phyloP scores from a whole-genome alignment of 2,329 filamentous ascomycete species.

The Trichoderma sp. region DNA sequence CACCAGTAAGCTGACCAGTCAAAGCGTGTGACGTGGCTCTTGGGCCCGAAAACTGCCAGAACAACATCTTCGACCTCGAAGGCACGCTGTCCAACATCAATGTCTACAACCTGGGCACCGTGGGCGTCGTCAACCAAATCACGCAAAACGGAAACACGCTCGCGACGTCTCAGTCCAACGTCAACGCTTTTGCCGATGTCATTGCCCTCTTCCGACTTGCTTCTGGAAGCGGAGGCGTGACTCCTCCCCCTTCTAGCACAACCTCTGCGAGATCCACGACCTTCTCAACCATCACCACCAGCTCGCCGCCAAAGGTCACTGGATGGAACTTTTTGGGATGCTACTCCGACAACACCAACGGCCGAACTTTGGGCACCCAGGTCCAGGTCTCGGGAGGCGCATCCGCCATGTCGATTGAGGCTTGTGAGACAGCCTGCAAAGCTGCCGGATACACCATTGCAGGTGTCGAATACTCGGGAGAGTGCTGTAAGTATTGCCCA shows the following conservation, averaged over 20 bases:
- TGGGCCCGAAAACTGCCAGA: constrained; percentile 3
- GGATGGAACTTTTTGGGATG: constrained; percentile 10
- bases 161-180: neutral
- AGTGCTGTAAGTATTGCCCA: constrained; percentile 18
- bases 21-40: constrained; percentile 1
- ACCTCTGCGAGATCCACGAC: neutral
- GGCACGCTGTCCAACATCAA: neutral
- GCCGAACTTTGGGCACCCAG: constrained; percentile 4
- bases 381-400: constrained; percentile 13
- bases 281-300: neutral
- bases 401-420: constrained; percentile 8
- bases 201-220: constrained; percentile 8
- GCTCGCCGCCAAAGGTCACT: neutral
- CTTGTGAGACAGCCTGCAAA: constrained; percentile 4
- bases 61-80: constrained; percentile 13
- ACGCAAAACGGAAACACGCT: constrained; percentile 1
- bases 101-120: constrained; percentile 10
- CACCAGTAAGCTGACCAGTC: neutral
- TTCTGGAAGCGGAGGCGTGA: constrained; percentile 11
- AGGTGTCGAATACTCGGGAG: neutral
- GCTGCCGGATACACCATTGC: constrained; percentile 10
- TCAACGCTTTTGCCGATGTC: constrained; percentile 1
- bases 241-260: neutral
- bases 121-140: constrained; percentile 8
- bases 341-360: neutral